These are phyloP conservation scores for Shiraia sp. DNA, from an alignment of 2,329 filamentous ascomycete species.

Conservation along the genomic window DNA sequence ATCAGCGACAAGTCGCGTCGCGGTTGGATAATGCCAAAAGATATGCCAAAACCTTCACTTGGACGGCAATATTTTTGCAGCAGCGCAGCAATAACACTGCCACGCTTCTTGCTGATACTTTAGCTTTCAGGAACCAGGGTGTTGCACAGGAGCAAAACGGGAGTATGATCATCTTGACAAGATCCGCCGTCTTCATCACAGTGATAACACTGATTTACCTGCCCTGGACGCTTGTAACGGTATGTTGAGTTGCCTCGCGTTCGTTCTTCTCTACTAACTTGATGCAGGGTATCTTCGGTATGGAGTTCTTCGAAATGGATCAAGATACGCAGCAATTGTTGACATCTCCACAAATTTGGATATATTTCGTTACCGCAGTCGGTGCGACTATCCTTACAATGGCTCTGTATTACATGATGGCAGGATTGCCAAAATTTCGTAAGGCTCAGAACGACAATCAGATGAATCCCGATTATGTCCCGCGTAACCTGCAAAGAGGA, in stretches of 20 bases:
- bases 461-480: not conserved
- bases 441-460: not conserved
- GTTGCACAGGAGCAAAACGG: slow-evolving; percentile 9
- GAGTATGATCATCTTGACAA: slow-evolving; percentile 13
- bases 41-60: slow-evolving; percentile 1
- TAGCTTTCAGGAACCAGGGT: slow-evolving; percentile 11
- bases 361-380: slow-evolving; percentile 23
- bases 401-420: slow-evolving; percentile 4
- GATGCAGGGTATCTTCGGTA: slow-evolving; percentile 29
- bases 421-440: slow-evolving; percentile 1
- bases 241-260: not conserved
- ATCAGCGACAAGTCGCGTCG: slow-evolving; percentile 3
- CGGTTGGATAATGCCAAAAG: slow-evolving; percentile 9
- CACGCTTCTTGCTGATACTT: slow-evolving; percentile 5
- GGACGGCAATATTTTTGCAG: slow-evolving; percentile 3
- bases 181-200: slow-evolving; percentile 17
- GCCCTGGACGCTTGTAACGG: slow-evolving; percentile 11
- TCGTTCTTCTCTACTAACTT: not conserved
- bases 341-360: slow-evolving; percentile 10
- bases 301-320: slow-evolving; percentile 10
- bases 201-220: slow-evolving; percentile 19
- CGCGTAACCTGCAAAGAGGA: slow-evolving; percentile 1
- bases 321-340: not conserved
- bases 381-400: not conserved
- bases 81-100: slow-evolving; percentile 5